Evolutionary conservation across 2,329 filamentous ascomycete species (phyloP).

Genomic region (Macrophomina tecta): DNA sequence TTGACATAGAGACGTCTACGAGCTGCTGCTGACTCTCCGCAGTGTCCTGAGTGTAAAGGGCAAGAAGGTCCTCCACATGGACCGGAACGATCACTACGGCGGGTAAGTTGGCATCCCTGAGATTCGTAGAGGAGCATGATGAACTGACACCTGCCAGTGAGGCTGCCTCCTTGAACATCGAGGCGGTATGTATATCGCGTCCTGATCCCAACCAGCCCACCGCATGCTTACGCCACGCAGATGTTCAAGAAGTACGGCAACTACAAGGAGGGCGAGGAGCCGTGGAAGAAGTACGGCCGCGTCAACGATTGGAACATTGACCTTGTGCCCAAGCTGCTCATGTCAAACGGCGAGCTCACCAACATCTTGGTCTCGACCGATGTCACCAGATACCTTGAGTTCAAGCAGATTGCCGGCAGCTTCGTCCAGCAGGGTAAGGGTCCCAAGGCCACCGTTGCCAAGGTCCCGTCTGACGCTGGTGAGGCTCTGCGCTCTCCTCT

Average conservation of each 20-base stretch:
- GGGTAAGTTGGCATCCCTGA: slow-evolving; percentile 65
- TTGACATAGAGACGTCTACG: not conserved
- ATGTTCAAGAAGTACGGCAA: slow-evolving; percentile 98
- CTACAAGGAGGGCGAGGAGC: slow-evolving; percentile 77
- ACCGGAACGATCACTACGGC: slow-evolving; percentile 98
- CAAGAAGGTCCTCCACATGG: slow-evolving; percentile 98
- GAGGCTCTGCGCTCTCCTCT: slow-evolving; percentile 89
- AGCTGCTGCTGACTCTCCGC: slow-evolving; percentile 28
- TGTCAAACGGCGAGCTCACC: slow-evolving; percentile 97
- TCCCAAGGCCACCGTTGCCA: slow-evolving; percentile 89
- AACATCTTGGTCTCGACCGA: slow-evolving; percentile 98
- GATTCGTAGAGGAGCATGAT: not conserved
- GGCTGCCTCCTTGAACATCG: slow-evolving; percentile 94
- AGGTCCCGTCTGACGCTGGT: slow-evolving; percentile 90
- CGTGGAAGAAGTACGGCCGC: slow-evolving; percentile 97
- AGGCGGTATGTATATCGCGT: slow-evolving; percentile 68
- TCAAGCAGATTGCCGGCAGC: slow-evolving; percentile 81
- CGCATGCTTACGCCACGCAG: slow-evolving; percentile 56
- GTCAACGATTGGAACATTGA: slow-evolving; percentile 99
- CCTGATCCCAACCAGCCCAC: not conserved
- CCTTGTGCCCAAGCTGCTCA: slow-evolving; percentile 95
- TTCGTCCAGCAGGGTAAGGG: slow-evolving; percentile 89
- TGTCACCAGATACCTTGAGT: slow-evolving; percentile 60
- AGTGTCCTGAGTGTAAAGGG: slow-evolving; percentile 97
- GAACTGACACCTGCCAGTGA: slow-evolving; percentile 64